Conservation (phyloP, 805 yeast genomes). For the Candida ortonii region DNA sequence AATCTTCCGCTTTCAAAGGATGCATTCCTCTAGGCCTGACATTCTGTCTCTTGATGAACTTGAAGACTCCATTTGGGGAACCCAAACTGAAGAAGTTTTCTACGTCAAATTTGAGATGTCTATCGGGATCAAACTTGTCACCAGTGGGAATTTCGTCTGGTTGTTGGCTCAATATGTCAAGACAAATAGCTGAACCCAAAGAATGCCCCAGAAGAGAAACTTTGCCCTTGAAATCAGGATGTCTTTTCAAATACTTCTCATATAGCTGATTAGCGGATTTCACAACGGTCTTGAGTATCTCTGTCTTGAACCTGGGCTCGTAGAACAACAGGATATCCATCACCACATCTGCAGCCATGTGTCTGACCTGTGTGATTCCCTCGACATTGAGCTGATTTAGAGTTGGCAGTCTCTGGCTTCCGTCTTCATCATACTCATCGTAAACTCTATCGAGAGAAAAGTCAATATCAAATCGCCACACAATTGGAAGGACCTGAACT, state of each 20-base stretch:
- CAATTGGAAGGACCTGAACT: constrained; percentile 82
- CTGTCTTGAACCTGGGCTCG: constrained; percentile 63
- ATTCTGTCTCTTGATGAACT: constrained; percentile 62
- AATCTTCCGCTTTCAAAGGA: constrained; percentile 7
- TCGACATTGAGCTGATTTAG: constrained; percentile 71
- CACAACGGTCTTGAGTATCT: constrained; percentile 62
- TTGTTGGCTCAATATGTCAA: constrained; percentile 66
- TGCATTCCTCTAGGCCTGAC: constrained; percentile 42
- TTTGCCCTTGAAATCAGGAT: constrained; percentile 76
- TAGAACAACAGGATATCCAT: constrained; percentile 79
- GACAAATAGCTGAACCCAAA: constrained; percentile 79
- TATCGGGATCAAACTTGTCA: constrained; percentile 30
- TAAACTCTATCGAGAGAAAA: constrained; percentile 49
- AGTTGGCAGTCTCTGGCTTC: constrained; percentile 51
- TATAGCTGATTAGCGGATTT: constrained; percentile 62
- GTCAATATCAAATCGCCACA: constrained; percentile 83
- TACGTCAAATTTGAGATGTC: constrained; percentile 63
- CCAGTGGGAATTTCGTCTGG: constrained; percentile 31
- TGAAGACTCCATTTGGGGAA: constrained; percentile 86
- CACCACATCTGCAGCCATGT: constrained; percentile 80
- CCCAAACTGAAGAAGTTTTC: constrained; percentile 79
- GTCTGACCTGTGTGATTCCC: constrained; percentile 73
- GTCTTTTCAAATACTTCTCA: constrained; percentile 51
- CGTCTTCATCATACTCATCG: constrained; percentile 35
- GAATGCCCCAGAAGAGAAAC: constrained; percentile 90